Base-by-base conservation (phyloP, 2,329 filamentous ascomycete genomes). In the Alternaria ventricosa region DNA sequence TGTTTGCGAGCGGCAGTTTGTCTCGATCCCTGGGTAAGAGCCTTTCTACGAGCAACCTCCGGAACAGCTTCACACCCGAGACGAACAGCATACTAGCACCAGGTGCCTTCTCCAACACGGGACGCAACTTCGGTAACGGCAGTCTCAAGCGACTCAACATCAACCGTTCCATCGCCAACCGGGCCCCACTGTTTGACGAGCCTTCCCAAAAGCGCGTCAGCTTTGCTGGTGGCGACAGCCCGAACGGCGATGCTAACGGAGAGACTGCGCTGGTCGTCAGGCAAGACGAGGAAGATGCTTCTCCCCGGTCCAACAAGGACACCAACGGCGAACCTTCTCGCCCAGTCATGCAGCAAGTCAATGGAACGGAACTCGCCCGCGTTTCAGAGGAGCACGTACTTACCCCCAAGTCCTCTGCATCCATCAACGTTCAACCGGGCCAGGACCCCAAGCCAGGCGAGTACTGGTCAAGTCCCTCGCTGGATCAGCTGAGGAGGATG, bases 111-210 rank as follows among this genome's bases (percentile, higher is more conserved):
- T 92, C 92, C 3, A 85, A 90, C 25, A 90, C 88, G 36, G 74
- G 75, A 55, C 77, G 77, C 33, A 69, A 72, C 27, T 79, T 75
- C 53, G 74, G 72, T 15, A 75, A 71, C 20, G 78, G 79, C 43
- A 92, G 87, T 76, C 88, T 97, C 71, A 97, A 97, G 84, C 94
- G 94, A 79, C 87, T 99, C 60, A 91, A 94, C 57, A 97, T 99
- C 78, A 96, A 97, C 81, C 90, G 93, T 67, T 91, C 90, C 69
- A 86, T 99, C 77, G 94, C 36, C 22, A 50, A 71, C 9, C 75
- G 93, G 72, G 83, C 82, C 23, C 85, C 89, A 65, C 79, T 90
- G 2, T 90, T 90, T 72, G 89, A 89, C 73, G 77, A 79, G 46
- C 74, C 79, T 46, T 71, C 82, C 11, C 81, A 92, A 44, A 90